Evolutionary conservation across 495 filamentous ascomycete genomes (phyloP).

Genomic region (Annulohypoxylon bovei): DNA sequence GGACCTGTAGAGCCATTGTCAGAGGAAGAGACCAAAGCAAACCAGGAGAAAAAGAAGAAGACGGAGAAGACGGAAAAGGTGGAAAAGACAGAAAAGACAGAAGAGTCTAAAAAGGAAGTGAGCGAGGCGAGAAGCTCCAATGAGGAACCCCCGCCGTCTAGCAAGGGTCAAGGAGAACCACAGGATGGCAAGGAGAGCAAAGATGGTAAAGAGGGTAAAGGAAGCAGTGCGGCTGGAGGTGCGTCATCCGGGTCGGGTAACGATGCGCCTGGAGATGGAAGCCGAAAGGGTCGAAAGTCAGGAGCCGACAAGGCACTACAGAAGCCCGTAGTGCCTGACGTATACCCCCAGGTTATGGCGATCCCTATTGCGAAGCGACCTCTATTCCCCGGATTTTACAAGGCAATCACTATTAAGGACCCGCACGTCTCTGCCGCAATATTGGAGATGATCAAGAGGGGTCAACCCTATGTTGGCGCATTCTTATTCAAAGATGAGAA

Average conservation of each 20-base stretch:
- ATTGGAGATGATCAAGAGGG: slow-evolving; percentile 95
- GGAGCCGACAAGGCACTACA: slow-evolving; percentile 77
- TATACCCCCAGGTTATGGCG: slow-evolving; percentile 98
- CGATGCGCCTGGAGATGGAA: slow-evolving; percentile 59
- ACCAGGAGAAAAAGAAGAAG: slow-evolving; percentile 53
- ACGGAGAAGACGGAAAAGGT: slow-evolving; percentile 59
- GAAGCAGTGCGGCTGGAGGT: slow-evolving; percentile 46
- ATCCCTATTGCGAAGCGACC: slow-evolving; percentile 97
- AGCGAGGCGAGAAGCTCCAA: slow-evolving; percentile 52
- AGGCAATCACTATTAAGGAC: slow-evolving; percentile 94
- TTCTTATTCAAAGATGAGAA: slow-evolving; percentile 98
- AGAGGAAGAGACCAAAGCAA: slow-evolving; percentile 60
- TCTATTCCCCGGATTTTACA: slow-evolving; percentile 98
- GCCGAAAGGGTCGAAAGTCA: slow-evolving; percentile 68
- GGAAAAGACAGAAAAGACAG: slow-evolving; percentile 56
- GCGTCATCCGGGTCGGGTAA: slow-evolving; percentile 55
- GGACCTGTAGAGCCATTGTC: slow-evolving; percentile 52
- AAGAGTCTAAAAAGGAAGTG: slow-evolving; percentile 51
- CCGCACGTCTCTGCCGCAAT: slow-evolving; percentile 89
- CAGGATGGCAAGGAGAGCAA: slow-evolving; percentile 59
- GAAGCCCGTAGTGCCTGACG: slow-evolving; percentile 89
- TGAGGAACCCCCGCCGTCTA: slow-evolving; percentile 47
- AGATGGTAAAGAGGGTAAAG: slow-evolving; percentile 39
- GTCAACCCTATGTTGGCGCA: slow-evolving; percentile 96
- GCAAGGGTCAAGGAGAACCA: slow-evolving; percentile 50